Percentiles rank a stretch among this genome's conserved stretches.
Evolutionary conservation across 495 filamentous ascomycete genomes (phyloP).

Genomic region (Glarea lozoyensis): DNA sequence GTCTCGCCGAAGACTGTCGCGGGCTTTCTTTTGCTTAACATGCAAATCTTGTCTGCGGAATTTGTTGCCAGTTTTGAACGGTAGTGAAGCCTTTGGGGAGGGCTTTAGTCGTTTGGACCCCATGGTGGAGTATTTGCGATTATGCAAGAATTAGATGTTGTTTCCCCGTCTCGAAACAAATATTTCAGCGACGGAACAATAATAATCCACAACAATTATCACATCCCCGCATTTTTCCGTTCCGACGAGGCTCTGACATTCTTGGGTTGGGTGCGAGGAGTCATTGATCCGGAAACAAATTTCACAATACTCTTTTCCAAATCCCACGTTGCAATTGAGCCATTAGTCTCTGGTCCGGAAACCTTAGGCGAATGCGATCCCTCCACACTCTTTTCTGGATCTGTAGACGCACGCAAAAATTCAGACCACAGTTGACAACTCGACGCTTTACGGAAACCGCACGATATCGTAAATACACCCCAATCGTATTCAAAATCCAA

Average conservation of each 20-base stretch:
- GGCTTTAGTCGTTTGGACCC: slow-evolving; percentile 30
- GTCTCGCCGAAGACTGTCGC: slow-evolving; percentile 62
- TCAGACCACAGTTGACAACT: slow-evolving; percentile 3
- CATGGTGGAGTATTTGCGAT: slow-evolving; percentile 22
- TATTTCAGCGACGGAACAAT: not conserved
- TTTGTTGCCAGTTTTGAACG: slow-evolving; percentile 53
- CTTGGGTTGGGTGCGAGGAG: too few relatives aligned
- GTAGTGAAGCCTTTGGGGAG: slow-evolving; percentile 26
- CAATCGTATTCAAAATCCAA: slow-evolving; percentile 9
- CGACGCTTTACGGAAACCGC: slow-evolving; percentile 20
- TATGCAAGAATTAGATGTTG: slow-evolving; percentile 2
- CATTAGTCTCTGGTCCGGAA: slow-evolving; percentile 16
- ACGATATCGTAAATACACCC: slow-evolving; percentile 20
- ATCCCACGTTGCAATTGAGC: slow-evolving; percentile 4
- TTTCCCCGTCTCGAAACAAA: not conserved
- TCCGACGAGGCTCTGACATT: slow-evolving; percentile 2
- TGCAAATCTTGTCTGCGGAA: slow-evolving; percentile 63
- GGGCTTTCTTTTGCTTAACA: slow-evolving; percentile 66
- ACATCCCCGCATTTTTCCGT: not conserved
- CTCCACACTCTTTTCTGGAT: slow-evolving; percentile 16
- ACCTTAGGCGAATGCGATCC: slow-evolving; percentile 21
- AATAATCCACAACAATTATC: slow-evolving; percentile 13
- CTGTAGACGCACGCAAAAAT: slow-evolving; percentile 7
- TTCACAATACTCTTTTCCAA: not conserved
- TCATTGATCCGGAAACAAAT: slow-evolving; percentile 4